These are phyloP conservation scores for Tubosaeta sp. DNA, from an alignment of 768 basidiomycete genomes.

Conservation along the genomic window DNA sequence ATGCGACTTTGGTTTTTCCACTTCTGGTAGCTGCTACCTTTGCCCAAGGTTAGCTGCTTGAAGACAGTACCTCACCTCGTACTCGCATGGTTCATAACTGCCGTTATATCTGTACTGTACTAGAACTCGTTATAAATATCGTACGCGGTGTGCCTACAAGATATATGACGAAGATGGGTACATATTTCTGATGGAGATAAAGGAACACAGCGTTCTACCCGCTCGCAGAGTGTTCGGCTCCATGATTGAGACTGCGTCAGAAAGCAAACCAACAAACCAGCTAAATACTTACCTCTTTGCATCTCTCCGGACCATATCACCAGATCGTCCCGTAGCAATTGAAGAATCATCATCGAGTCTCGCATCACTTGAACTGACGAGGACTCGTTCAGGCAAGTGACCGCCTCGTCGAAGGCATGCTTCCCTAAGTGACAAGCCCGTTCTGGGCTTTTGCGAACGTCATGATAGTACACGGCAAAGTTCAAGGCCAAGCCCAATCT, in stretches of 20 bases:
- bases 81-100: neutral
- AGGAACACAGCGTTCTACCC: conserved; percentile 8
- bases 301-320: conserved; percentile 84
- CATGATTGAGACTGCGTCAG: conserved; percentile 13
- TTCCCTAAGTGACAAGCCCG: conserved; percentile 86
- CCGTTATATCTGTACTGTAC: neutral
- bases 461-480: conserved; percentile 92
- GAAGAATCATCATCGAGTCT: conserved; percentile 81
- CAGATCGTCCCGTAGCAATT: conserved; percentile 79
- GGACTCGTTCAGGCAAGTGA: conserved; percentile 52
- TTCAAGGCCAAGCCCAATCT: conserved; percentile 85
- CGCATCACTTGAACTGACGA: conserved; percentile 43
- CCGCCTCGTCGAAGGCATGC: conserved; percentile 89
- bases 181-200: neutral
- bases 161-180: neutral
- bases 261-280: conserved; percentile 1
- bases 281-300: conserved; percentile 33
- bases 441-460: conserved; percentile 81
- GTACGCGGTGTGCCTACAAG: conserved; percentile 6
- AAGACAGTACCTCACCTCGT: neutral
- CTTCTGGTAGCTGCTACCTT: conserved; percentile 94
- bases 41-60: conserved; percentile 41
- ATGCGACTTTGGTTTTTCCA: conserved; percentile 95
- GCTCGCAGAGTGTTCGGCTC: conserved; percentile 20
- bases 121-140: conserved; percentile 9